Evolutionary conservation across 306 rosid genomes (phyloP).

Genomic region (Rubus idaeus): DNA sequence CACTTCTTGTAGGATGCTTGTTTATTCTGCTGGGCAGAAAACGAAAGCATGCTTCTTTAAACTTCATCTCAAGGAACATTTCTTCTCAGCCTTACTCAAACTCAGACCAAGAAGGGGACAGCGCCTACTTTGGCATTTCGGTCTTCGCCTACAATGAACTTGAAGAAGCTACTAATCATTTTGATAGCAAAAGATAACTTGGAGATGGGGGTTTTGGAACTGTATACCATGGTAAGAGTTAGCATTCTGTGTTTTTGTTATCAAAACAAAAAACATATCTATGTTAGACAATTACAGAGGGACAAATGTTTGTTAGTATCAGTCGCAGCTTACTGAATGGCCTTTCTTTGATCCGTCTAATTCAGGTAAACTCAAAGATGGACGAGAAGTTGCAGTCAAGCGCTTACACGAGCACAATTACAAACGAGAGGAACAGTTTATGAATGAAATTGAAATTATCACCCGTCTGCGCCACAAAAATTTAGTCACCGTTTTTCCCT

Average conservation of each 20-base stretch:
- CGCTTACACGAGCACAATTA: conserved; percentile 58
- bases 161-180: conserved; percentile 56
- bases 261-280: too few species aligned
- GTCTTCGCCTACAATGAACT: conserved; percentile 56
- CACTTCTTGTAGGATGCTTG: neutral
- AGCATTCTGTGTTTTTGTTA: neutral
- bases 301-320: neutral
- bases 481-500: conserved; percentile 63
- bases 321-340: neutral
- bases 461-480: conserved; percentile 59
- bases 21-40: conserved; percentile 2
- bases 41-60: conserved; percentile 17
- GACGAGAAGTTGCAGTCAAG: conserved; percentile 85
- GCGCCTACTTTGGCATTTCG: conserved; percentile 40
- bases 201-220: conserved; percentile 75
- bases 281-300: neutral
- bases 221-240: conserved; percentile 55
- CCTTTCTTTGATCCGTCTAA: conserved; percentile 16
- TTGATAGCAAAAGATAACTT: conserved; percentile 39
- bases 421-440: conserved; percentile 52
- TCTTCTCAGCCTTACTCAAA: conserved; percentile 22
- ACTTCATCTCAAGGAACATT: conserved; percentile 16
- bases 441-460: conserved; percentile 61
- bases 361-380: conserved; percentile 65
- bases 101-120: conserved; percentile 32